phyloP scores from a whole-genome alignment of 768 basidiomycete genomes.

The Artomyces pyxidatus region DNA sequence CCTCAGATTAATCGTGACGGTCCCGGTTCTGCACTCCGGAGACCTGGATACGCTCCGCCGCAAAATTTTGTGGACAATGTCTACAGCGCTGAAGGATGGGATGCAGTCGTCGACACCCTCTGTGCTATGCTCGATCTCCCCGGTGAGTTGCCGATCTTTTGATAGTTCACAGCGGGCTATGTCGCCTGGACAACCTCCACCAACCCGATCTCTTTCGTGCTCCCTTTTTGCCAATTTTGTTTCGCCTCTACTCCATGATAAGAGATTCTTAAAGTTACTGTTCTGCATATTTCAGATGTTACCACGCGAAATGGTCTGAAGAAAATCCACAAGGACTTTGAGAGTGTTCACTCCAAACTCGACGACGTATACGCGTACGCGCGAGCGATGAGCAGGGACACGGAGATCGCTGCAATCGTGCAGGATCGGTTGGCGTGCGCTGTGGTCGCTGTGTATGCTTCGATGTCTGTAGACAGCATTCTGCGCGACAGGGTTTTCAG shows the following conservation, averaged over 20 bases:
- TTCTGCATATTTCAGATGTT: no score
- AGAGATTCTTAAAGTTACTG: no score
- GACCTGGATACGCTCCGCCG: not conserved
- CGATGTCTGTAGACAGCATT: conserved; percentile 54
- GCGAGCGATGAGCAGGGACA: conserved; percentile 36
- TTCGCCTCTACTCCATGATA: no score
- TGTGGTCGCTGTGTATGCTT: conserved; percentile 53
- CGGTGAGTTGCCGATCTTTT: no score
- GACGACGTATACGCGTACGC: conserved; percentile 41
- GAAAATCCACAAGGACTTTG: conserved; percentile 53
- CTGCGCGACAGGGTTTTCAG: conserved; percentile 51
- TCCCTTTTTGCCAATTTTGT: not conserved
- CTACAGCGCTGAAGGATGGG: conserved; percentile 43
- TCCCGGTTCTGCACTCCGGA: no score
- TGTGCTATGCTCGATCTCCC: conserved; percentile 47
- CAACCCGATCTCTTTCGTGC: no score
- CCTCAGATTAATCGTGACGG: no score
- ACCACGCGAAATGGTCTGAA: conserved; percentile 50
- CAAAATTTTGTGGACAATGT: conserved; percentile 32
- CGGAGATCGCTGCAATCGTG: conserved; percentile 1
- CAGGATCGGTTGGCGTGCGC: conserved; percentile 28
- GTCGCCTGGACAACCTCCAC: no score
- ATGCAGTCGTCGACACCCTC: conserved; percentile 34
- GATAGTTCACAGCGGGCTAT: no score
- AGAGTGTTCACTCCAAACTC: conserved; percentile 39